Percentiles rank a stretch among this genome's conserved stretches.
phyloP scores from a whole-genome alignment of 225 moss, liverwort and hornwort genomes.

The Rhytidiadelphus loreus region DNA sequence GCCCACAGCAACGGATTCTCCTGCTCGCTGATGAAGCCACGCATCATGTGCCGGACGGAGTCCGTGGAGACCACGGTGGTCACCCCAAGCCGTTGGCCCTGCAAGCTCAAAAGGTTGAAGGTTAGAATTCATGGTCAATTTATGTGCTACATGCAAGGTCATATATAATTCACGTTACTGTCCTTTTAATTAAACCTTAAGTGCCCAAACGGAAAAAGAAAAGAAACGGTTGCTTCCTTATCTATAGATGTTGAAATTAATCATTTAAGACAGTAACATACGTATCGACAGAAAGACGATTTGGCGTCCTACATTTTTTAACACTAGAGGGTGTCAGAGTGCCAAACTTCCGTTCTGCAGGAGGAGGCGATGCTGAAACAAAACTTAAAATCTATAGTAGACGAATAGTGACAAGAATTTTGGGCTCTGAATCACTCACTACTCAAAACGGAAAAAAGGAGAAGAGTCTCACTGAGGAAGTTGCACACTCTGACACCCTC shows the following conservation, averaged over 20 bases:
- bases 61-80: constrained; percentile 98
- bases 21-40: constrained; percentile 79
- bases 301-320: background rate
- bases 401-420: background rate
- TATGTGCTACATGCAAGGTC: background rate
- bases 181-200: background rate
- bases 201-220: background rate
- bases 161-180: background rate
- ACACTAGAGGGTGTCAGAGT: no score
- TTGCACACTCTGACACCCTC: background rate
- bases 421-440: background rate
- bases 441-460: background rate
- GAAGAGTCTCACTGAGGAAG: background rate
- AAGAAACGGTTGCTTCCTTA: background rate
- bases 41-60: constrained; percentile 99
- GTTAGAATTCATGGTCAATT: background rate
- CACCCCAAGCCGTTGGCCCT: constrained; percentile 93
- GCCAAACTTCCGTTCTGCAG: background rate
- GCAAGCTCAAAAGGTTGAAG: background rate
- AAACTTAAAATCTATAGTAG: no score
- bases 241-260: background rate
- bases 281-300: background rate
- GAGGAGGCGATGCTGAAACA: background rate
- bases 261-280: background rate
- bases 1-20: constrained; percentile 92